A percentile compares a stretch with the other conserved stretches of the same genome.
Conservation (phyloP, 768 basidiomycete species). For the Amanita thiersii region DNA sequence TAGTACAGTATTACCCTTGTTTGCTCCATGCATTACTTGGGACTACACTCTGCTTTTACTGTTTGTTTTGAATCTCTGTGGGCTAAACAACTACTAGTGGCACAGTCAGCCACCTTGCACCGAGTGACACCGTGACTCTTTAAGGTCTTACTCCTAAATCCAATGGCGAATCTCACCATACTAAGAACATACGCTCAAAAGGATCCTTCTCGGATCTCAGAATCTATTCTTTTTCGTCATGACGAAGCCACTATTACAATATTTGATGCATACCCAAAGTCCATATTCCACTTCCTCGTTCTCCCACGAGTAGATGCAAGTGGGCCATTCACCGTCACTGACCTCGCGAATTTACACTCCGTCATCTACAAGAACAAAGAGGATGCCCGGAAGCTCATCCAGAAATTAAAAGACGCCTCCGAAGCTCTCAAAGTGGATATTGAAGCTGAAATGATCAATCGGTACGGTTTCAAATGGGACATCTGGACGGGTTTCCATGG, state of each 20-base stretch:
- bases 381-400: conserved; percentile 45
- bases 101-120: too few species aligned
- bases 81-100: too few species aligned
- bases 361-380: conserved; percentile 48
- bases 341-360: conserved; percentile 46
- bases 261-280: conserved; percentile 74
- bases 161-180: conserved; percentile 45
- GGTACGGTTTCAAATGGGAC: conserved; percentile 70
- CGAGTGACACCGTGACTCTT: not conserved
- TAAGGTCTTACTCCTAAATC: not conserved
- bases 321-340: conserved; percentile 16
- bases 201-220: conserved; percentile 45
- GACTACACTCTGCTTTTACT: too few species aligned
- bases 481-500: conserved; percentile 84
- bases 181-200: conserved; percentile 54
- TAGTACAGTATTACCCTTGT: too few species aligned
- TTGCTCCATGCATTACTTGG: too few species aligned
- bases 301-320: conserved; percentile 52
- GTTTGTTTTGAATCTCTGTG: too few species aligned
- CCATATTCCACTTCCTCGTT: conserved; percentile 82
- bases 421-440: conserved; percentile 49
- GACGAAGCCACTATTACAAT: conserved; percentile 52
- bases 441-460: conserved; percentile 69
- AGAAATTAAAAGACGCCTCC: conserved; percentile 48
- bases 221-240: conserved; percentile 51